Conservation (phyloP, 2,329 filamentous ascomycete genomes). For the Pseudonectria foliicola region DNA sequence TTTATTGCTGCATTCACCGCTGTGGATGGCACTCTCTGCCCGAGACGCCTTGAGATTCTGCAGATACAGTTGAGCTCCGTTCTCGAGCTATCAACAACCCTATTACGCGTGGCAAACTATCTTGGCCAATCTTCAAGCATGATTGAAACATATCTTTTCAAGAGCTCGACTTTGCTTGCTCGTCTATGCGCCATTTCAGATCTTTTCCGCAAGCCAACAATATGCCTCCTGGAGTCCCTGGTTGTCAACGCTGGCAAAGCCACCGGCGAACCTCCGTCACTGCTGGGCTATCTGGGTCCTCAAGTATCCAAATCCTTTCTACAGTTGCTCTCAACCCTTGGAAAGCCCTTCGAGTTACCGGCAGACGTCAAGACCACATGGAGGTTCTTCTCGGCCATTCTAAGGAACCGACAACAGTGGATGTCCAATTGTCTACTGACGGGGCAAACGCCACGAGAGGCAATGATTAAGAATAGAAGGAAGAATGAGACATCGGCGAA, state of each 20-base stretch:
- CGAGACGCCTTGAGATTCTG: constrained; percentile 46
- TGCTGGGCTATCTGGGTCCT: constrained; percentile 83
- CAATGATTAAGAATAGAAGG: constrained; percentile 51
- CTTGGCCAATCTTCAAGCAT: constrained; percentile 56
- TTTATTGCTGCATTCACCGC: constrained; percentile 44
- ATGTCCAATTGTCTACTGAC: constrained; percentile 90
- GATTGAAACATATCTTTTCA: constrained; percentile 74
- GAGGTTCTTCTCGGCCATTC: constrained; percentile 77
- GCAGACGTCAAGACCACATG: constrained; percentile 65
- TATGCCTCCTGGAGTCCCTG: constrained; percentile 65
- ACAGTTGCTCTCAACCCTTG: constrained; percentile 66
- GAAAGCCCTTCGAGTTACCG: constrained; percentile 63
- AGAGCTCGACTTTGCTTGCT: constrained; percentile 67
- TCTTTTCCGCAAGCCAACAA: constrained; percentile 56
- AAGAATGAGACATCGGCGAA: constrained; percentile 42
- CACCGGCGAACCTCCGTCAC: constrained; percentile 74
- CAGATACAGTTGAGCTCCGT: constrained; percentile 57
- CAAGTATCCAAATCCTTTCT: constrained; percentile 80
- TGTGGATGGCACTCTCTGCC: constrained; percentile 56
- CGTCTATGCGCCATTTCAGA: constrained; percentile 67
- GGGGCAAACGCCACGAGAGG: constrained; percentile 74
- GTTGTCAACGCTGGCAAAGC: constrained; percentile 62
- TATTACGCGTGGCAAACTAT: constrained; percentile 64
- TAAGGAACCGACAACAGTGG: constrained; percentile 91
- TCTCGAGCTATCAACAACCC: constrained; percentile 57